Evolutionary conservation across 768 basidiomycete species (phyloP).

Genomic region (Pleurotus eryngii): DNA sequence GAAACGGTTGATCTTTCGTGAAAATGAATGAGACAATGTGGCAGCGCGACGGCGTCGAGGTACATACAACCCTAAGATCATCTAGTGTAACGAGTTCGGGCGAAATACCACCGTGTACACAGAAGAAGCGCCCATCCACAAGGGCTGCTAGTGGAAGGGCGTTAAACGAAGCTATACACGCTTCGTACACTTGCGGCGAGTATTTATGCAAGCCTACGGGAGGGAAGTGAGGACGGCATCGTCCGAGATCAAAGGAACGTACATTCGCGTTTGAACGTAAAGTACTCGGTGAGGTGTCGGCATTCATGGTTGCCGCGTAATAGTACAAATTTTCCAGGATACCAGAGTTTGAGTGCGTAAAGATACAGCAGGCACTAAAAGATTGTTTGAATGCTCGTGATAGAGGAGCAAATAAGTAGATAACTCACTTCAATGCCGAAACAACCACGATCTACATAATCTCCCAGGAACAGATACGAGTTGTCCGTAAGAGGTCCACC

Average conservation of each 20-base stretch:
- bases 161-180: conserved; percentile 87
- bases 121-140: conserved; percentile 94
- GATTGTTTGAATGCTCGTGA: not conserved
- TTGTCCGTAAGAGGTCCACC: conserved; percentile 83
- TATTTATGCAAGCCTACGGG: conserved; percentile 85
- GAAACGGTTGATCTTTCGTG: conserved; percentile 81
- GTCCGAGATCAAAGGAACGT: conserved; percentile 22
- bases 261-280: conserved; percentile 98
- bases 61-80: conserved; percentile 63
- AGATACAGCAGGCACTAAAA: conserved; percentile 84
- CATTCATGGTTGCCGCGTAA: conserved; percentile 98
- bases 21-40: not conserved
- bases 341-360: conserved; percentile 89
- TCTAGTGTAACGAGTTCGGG: conserved; percentile 79
- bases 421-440: conserved; percentile 62
- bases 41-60: not conserved
- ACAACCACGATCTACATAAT: conserved; percentile 96
- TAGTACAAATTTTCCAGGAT: conserved; percentile 77
- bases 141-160: conserved; percentile 88
- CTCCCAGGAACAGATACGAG: conserved; percentile 90
- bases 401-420: conserved; percentile 1
- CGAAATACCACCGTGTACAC: conserved; percentile 94
- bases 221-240: not conserved
- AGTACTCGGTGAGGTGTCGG: conserved; percentile 93
- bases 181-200: conserved; percentile 79